Evolutionary conservation across 768 basidiomycete species (phyloP).

Genomic region (Hysterangium stoloniferum): DNA sequence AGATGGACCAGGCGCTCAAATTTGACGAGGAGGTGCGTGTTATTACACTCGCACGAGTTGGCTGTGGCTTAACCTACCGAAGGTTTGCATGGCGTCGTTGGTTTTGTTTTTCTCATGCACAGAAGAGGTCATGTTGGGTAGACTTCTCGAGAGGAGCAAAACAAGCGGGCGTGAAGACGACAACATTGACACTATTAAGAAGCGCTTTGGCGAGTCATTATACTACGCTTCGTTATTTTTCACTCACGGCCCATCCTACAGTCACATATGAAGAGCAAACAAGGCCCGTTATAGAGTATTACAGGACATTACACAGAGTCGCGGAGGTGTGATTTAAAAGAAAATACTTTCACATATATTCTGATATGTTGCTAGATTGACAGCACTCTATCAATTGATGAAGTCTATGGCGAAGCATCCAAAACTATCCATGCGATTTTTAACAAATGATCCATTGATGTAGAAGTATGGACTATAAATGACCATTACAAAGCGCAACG

Average conservation of each 20-base stretch:
- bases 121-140: slow-evolving; percentile 78
- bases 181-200: slow-evolving; percentile 88
- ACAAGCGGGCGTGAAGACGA: slow-evolving; percentile 96
- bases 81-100: slow-evolving; percentile 76
- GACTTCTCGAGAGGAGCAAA: slow-evolving; percentile 84
- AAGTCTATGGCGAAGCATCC: slow-evolving; percentile 58
- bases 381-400: slow-evolving; percentile 57
- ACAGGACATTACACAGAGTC: slow-evolving; percentile 59
- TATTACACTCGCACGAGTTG: not conserved
- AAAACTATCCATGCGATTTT: slow-evolving; percentile 46
- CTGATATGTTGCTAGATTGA: slow-evolving; percentile 43
- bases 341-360: not conserved
- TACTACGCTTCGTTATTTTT: not conserved
- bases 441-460: too few species aligned
- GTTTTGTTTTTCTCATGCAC: slow-evolving; percentile 85
- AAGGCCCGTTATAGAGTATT: slow-evolving; percentile 91
- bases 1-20: slow-evolving; percentile 94
- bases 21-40: slow-evolving; percentile 54
- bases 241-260: slow-evolving; percentile 21
- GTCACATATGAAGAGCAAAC: slow-evolving; percentile 82
- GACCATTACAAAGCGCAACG: not conserved
- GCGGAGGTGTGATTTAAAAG: slow-evolving; percentile 54
- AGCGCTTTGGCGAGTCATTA: slow-evolving; percentile 75
- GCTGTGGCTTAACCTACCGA: not conserved
- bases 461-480: too few species aligned